phyloP scores from a whole-genome alignment of 129 eudicot genomes.

The Saposhnikovia divaricata region DNA sequence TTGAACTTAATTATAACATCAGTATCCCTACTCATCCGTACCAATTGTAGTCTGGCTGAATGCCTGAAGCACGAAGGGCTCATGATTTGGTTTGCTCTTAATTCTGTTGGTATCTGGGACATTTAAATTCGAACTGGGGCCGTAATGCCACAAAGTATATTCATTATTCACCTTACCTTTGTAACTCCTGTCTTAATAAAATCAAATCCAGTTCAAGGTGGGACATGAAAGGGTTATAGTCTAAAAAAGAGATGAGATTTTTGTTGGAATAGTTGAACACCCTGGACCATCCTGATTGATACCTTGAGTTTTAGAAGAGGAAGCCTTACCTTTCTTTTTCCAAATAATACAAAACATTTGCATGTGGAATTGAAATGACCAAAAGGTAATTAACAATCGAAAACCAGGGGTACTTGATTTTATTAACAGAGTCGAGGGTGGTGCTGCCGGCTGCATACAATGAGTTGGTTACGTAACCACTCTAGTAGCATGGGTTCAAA shows the following conservation, averaged over 20 bases:
- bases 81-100: neutral
- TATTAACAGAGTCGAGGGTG: neutral
- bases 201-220: neutral
- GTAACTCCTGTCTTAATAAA: neutral
- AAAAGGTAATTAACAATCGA: neutral
- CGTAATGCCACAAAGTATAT: neutral
- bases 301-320: neutral
- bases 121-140: neutral
- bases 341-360: neutral
- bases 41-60: neutral
- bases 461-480: no score
- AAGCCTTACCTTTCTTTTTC: neutral
- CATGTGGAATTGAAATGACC: neutral
- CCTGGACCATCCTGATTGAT: conserved; percentile 9
- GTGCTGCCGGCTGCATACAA: no score
- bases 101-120: neutral
- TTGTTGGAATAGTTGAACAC: neutral
- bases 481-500: no score
- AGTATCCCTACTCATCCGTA: neutral
- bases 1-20: neutral
- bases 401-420: neutral
- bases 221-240: neutral
- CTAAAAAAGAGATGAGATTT: neutral
- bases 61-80: neutral
- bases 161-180: neutral